Base-by-base conservation (phyloP, 2,329 filamentous ascomycete genomes). In the Beauveria sp. region DNA sequence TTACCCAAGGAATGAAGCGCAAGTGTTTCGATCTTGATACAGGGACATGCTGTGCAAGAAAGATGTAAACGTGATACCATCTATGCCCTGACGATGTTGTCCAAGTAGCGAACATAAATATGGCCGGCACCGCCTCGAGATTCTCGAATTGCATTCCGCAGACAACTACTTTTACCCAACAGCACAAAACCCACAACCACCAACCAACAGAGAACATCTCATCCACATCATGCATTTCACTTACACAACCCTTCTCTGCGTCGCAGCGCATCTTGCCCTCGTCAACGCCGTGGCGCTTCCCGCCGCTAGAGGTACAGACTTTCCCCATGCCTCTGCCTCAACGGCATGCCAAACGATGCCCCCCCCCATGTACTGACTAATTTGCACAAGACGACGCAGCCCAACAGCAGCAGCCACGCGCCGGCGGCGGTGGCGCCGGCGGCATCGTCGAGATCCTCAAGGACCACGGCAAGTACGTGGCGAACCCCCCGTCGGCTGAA, bases 381-480 rank as follows among this genome's bases (percentile, higher is more conserved):
- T 5, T 26, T 38, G 34, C 34, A 38, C 12, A 38, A 53, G 51
- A 42, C 20, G 14, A 18, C 7, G n/a, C 34, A 14, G 5, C 12
- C 14, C 34, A 16, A 1, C 51, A 42, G 51, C 18, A 40, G 2
- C 30, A 53, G 20, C 14, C 14, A 10, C 51, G 51, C 5, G 51
- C 51, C 20, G 49, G 28, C 8, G 49, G 49, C 9, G 49, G 49
- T 9, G n/a, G 16, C 18, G 7, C 6, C 16, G 49, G 50, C 5
- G n/a, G 18, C 7, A 16, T 56, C 10, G n/a, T 16, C 24, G 18
- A 26, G 1, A 62, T 62, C 42, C 56, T 62, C 30, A 43, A 34
- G 12, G 61, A 62, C 42, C 61, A 62, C 30, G 46, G 16, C 61
- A 62, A 60, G 42, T 60, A 50, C 43, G 14, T 59, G 26, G 3